Evolutionary conservation across 305 asterid genomes (phyloP).

Genomic region (Solanum hybrid): DNA sequence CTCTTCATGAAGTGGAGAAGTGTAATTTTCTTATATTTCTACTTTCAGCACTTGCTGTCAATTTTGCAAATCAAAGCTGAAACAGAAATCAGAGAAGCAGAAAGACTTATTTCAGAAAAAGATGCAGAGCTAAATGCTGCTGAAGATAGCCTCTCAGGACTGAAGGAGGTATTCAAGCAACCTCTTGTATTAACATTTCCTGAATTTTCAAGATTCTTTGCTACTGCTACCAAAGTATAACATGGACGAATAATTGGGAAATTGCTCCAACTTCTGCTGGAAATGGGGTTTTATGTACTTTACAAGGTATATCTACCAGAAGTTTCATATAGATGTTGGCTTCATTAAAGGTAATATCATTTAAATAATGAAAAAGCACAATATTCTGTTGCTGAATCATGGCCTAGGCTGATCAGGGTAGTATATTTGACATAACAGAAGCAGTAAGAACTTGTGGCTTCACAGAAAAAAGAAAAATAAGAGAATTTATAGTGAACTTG

Average conservation of each 20-base stretch:
- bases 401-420: neutral
- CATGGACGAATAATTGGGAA: neutral
- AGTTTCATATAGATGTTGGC: neutral
- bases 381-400: neutral
- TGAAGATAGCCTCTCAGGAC: constrained; percentile 65
- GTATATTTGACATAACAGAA: neutral
- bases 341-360: neutral
- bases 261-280: neutral
- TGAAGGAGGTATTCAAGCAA: constrained; percentile 56
- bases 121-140: constrained; percentile 59
- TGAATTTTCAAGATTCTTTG: neutral
- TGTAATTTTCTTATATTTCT: constrained; percentile 17
- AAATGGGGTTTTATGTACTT: neutral
- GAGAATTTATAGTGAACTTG: neutral
- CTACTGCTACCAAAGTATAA: neutral
- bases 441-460: neutral
- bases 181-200: neutral
- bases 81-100: constrained; percentile 56
- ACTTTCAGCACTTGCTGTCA: constrained; percentile 55
- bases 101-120: constrained; percentile 52
- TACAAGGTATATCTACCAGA: neutral
- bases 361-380: neutral
- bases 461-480: neutral
- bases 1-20: neutral
- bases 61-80: constrained; percentile 63